Evolutionary conservation across 305 asterid species (phyloP), one percentile per base, ranked within the genome.

Genomic region (Coffea humblotiana): DNA sequence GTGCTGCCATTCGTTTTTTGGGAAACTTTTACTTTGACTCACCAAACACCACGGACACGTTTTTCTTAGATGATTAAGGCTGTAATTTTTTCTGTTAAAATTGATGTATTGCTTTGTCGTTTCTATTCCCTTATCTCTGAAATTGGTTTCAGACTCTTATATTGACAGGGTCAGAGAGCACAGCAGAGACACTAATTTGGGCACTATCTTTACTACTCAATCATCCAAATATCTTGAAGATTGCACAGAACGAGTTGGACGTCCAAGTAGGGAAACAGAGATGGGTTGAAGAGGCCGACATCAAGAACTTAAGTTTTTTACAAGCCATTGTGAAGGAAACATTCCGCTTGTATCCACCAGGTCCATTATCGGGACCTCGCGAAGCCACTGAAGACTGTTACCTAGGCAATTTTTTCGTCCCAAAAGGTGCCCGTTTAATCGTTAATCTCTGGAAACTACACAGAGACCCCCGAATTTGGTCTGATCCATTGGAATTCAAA

Each of bases 401-500:
- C n/a, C 69, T 91, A 13, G 82, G 82, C 15, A 79, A 83, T 7
- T 84, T 83, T n/a, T 82, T 48, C 23, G 65, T 90, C 67, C 86
- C 86, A 0, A 87, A 88, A 58, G 91, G 89, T 32, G 85, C 95
- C 40, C 88, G 88, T 2, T 32, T 91, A 32, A 18, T 87, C 27
- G 85, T 84, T 3, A 91, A 90, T 64, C 14, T 88, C 8, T 86
- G 92, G 92, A 91, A 88, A 78, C 56, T 91, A 48, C 96, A 91
- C 51, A 73, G 94, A 4, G 93, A 88, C 75, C 87, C 92, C 8
- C 56, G 72, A n/a, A 29, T 88, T 8, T 91, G 92, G 92, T 14
- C 77, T 2, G 82, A 90, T 0, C 90, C 90, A 0, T 60, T 81
- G 49, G 79, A 81, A 45, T 88, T 90, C 72, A 76, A 75, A 35